A percentile compares a stretch with the other conserved stretches of the same genome.
phyloP scores from a whole-genome alignment of 2,329 filamentous ascomycete genomes.

The Neonectria faginata region DNA sequence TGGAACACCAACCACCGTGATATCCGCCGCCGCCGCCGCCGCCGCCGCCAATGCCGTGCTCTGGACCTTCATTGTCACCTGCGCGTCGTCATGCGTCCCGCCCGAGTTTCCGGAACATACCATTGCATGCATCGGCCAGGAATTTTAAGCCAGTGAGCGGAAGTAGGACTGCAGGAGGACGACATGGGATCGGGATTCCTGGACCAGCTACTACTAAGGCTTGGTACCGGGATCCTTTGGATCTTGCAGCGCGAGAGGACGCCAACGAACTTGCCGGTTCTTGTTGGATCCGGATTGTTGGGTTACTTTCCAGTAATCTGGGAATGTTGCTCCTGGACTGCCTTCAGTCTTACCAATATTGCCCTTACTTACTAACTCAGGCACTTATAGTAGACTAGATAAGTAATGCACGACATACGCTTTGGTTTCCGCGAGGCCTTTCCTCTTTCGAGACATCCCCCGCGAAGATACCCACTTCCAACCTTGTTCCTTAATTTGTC shows the following conservation, averaged over 20 bases:
- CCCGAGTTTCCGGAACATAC: conserved; percentile 33
- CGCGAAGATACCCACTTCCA: not conserved
- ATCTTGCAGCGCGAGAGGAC: conserved; percentile 13
- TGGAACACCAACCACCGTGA: conserved; percentile 32
- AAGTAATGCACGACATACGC: not conserved
- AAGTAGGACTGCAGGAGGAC: conserved; percentile 30
- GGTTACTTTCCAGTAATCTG: not conserved
- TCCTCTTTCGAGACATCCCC: not conserved
- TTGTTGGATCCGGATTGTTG: conserved; percentile 15
- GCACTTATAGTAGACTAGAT: not conserved
- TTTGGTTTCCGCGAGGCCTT: not conserved
- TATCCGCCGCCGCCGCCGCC: conserved; percentile 19
- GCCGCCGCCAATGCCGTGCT: conserved; percentile 9
- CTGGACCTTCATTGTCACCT: conserved; percentile 31
- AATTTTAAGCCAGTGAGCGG: conserved; percentile 30
- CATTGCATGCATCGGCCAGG: conserved; percentile 27
- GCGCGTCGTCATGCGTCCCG: conserved; percentile 29
- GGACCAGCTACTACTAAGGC: conserved; percentile 15
- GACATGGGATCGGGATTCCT: conserved; percentile 25
- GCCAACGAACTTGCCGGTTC: not conserved
- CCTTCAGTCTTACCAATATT: not conserved
- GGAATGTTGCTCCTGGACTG: not conserved
- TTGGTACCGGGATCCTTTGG: conserved; percentile 14
- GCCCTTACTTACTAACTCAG: not conserved
- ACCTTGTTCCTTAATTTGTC: not conserved